Evolutionary conservation across 164 flowering plant genomes (phyloP).

Genomic region (Umbellularia californica): DNA sequence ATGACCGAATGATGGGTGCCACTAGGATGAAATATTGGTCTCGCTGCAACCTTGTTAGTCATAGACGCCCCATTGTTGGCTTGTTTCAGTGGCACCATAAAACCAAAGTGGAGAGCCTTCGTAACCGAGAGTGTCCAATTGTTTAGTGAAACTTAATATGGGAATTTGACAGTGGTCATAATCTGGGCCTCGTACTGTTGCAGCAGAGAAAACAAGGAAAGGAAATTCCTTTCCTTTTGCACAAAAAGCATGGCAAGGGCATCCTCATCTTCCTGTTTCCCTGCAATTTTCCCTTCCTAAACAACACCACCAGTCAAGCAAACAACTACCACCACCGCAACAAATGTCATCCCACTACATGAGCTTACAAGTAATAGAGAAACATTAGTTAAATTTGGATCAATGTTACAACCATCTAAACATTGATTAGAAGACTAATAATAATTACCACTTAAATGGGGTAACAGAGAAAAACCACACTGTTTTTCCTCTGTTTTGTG

Average conservation of each 20-base stretch:
- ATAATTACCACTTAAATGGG: neutral
- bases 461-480: neutral
- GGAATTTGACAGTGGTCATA: too few relatives aligned
- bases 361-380: neutral
- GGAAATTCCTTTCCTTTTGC: neutral
- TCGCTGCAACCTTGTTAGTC: too few relatives aligned
- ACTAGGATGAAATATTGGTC: too few relatives aligned
- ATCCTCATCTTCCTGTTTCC: neutral
- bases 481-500: slow-evolving; percentile 1
- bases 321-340: neutral
- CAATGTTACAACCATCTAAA: neutral
- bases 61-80: too few relatives aligned
- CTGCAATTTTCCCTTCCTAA: neutral
- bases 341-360: neutral
- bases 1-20: too few relatives aligned
- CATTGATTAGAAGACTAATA: neutral
- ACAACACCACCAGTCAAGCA: neutral
- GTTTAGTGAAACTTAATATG: too few relatives aligned
- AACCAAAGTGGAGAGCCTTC: too few relatives aligned
- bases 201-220: slow-evolving; percentile 1
- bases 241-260: neutral
- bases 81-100: too few relatives aligned
- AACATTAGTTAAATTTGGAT: neutral
- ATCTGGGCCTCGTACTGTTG: too few relatives aligned
- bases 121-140: too few relatives aligned